Evolutionary conservation across 306 rosid genomes (phyloP).

Genomic region (Cicer arietinum): DNA sequence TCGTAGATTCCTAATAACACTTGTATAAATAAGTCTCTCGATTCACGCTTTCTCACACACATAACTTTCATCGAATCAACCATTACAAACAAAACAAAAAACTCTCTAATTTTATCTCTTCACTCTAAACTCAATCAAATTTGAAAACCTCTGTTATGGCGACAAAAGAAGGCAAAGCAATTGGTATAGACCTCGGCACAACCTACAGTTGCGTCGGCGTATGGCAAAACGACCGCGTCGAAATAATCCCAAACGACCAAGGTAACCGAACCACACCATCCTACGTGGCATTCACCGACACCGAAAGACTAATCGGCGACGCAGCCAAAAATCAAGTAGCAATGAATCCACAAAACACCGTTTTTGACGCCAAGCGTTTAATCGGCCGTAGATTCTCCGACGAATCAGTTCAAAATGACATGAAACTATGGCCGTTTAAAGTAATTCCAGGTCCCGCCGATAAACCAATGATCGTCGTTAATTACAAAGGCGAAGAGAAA

Average conservation of each 20-base stretch:
- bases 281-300: slow-evolving; percentile 89
- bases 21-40: slow-evolving; percentile 1
- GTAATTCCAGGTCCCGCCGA: slow-evolving; percentile 67
- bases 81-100: background rate
- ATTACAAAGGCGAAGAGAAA: slow-evolving; percentile 75
- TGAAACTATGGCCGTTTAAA: slow-evolving; percentile 88
- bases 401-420: slow-evolving; percentile 66
- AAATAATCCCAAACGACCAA: slow-evolving; percentile 86
- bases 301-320: slow-evolving; percentile 81
- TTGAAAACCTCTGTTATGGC: slow-evolving; percentile 51
- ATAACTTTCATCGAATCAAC: background rate
- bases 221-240: slow-evolving; percentile 85
- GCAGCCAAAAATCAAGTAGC: slow-evolving; percentile 92
- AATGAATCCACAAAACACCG: slow-evolving; percentile 83
- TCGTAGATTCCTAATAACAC: background rate
- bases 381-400: slow-evolving; percentile 78
- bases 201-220: slow-evolving; percentile 91
- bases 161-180: slow-evolving; percentile 76
- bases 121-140: background rate
- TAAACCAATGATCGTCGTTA: slow-evolving; percentile 76
- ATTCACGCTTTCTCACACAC: background rate
- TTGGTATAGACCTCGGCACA: slow-evolving; percentile 89
- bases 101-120: background rate
- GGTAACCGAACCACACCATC: slow-evolving; percentile 92
- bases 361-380: slow-evolving; percentile 81